Percentiles rank a stretch among this genome's conserved stretches.
These are phyloP conservation scores for Glycine latifolia DNA, from an alignment of 306 rosid species.

Conservation along the genomic window DNA sequence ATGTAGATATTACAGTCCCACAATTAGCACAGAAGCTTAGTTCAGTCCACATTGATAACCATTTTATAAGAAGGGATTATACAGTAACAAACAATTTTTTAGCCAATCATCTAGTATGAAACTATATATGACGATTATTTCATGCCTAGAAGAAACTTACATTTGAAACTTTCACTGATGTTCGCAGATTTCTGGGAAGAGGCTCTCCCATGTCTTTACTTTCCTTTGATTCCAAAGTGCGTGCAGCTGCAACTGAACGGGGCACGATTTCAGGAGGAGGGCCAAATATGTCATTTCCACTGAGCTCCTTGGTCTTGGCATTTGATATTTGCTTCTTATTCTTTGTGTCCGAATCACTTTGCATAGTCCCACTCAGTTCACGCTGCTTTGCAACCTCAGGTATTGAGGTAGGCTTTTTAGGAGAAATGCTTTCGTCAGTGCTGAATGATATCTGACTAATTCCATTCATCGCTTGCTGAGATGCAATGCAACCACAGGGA, in stretches of 20 bases:
- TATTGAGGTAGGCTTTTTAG: slow-evolving; percentile 76
- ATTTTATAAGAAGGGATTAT: slow-evolving; percentile 22
- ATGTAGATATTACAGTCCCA: slow-evolving; percentile 1
- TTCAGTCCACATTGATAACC: slow-evolving; percentile 29
- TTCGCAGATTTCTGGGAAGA: slow-evolving; percentile 68
- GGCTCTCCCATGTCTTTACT: slow-evolving; percentile 83
- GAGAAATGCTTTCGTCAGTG: slow-evolving; percentile 73
- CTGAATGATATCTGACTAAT: slow-evolving; percentile 94
- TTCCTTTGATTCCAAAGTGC: slow-evolving; percentile 63
- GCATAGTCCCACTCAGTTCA: slow-evolving; percentile 87
- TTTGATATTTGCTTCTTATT: slow-evolving; percentile 70
- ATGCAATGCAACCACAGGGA: slow-evolving; percentile 27
- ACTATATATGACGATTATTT: slow-evolving; percentile 10
- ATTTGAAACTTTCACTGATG: slow-evolving; percentile 93
- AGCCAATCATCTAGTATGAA: slow-evolving; percentile 12
- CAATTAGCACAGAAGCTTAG: slow-evolving; percentile 36
- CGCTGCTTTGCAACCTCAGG: slow-evolving; percentile 98
- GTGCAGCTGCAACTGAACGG: slow-evolving; percentile 64
- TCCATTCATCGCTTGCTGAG: slow-evolving; percentile 79
- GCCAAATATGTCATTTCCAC: slow-evolving; percentile 92
- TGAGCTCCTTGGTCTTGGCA: slow-evolving; percentile 88
- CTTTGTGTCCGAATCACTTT: slow-evolving; percentile 67
- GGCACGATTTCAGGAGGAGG: slow-evolving; percentile 83
- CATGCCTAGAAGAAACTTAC: slow-evolving; percentile 62
- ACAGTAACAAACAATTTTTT: not conserved